Percentiles rank a stretch among this genome's conserved stretches.
phyloP scores from a whole-genome alignment of 2,329 filamentous ascomycete species.

The Trichoderma koningiopsis region DNA sequence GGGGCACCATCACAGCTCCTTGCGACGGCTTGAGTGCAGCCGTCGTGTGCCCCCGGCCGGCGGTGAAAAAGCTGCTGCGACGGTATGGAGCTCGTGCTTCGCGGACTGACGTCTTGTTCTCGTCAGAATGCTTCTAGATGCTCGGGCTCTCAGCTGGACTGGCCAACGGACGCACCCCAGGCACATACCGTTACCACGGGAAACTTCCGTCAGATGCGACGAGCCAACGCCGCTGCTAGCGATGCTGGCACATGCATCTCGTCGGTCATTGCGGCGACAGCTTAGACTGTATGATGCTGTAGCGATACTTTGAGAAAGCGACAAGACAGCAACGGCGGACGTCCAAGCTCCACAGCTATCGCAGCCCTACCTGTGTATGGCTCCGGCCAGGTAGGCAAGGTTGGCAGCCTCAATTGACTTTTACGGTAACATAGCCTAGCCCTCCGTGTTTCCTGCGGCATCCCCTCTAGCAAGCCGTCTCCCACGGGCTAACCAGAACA shows the following conservation, averaged over 20 bases:
- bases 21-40: slow-evolving; percentile 16
- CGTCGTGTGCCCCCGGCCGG: slow-evolving; percentile 12
- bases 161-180: slow-evolving; percentile 13
- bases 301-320: neutral
- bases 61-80: slow-evolving; percentile 19
- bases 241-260: neutral
- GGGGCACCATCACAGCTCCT: slow-evolving; percentile 14
- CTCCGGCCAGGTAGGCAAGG: neutral
- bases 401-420: slow-evolving; percentile 3
- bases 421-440: neutral
- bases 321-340: neutral
- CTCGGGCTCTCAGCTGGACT: slow-evolving; percentile 22
- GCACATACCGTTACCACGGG: slow-evolving; percentile 1
- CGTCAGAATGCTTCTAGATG: slow-evolving; percentile 23
- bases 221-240: neutral
- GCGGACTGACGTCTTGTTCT: slow-evolving; percentile 21
- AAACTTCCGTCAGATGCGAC: neutral
- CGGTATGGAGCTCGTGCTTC: slow-evolving; percentile 5
- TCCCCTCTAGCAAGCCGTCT: neutral
- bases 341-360: slow-evolving; percentile 1
- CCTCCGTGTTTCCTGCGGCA: neutral
- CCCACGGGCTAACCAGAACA: neutral
- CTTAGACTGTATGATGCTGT: neutral
- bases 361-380: slow-evolving; percentile 6
- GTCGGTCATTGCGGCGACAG: neutral